Evolutionary conservation across 768 basidiomycete species (phyloP), one percentile per base, ranked within the genome.

Genomic region (Boletus barrowsii): DNA sequence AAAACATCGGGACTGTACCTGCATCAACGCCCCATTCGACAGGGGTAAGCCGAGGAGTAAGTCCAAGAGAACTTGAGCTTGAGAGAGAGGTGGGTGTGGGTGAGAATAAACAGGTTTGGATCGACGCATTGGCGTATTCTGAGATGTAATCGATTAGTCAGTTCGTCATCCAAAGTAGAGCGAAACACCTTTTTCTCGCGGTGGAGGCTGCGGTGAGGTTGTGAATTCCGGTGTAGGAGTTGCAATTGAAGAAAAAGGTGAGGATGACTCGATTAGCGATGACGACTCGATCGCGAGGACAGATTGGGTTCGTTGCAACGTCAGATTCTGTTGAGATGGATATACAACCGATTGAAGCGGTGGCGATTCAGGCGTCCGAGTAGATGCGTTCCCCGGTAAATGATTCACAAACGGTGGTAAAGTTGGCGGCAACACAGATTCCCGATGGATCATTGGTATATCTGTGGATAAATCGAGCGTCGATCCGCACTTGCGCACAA

Each of bases 51-150:
- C 44, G 24, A 18, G 43, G 51, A 0, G 22, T 10, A n/a, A 35
- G n/a, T 5, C 20, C 10, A 37, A 32, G 37, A 44, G 53, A 26
- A n/a, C n/a, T 1, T 3, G 36, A 32, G 10, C n/a, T 1, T 4
- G 36, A 32, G 10, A 47, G 11, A 13, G 35, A 15, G 45, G 35
- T 40, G 29, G 39, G 42, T 0, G 33, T 5, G 22, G 47, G 15
- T 9, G 45, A 43, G 33, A 54, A 35, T 13, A 22, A 20, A 35
- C n/a, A 52, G 22, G 55, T 54, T 47, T 64, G 65, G 14, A 47
- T 55, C 14, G 59, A 62, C 2, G 20, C 46, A 11, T 58, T 54
- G 14, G 42, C 44, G 18, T 55, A 55, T 30, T 51, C 66, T 68
- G 49, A 46, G 33, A 5, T 10, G 20, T 4, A 4, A n/a, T 51